phyloP scores from a whole-genome alignment of 257 asterid species.

The Sherardia arvensis region DNA sequence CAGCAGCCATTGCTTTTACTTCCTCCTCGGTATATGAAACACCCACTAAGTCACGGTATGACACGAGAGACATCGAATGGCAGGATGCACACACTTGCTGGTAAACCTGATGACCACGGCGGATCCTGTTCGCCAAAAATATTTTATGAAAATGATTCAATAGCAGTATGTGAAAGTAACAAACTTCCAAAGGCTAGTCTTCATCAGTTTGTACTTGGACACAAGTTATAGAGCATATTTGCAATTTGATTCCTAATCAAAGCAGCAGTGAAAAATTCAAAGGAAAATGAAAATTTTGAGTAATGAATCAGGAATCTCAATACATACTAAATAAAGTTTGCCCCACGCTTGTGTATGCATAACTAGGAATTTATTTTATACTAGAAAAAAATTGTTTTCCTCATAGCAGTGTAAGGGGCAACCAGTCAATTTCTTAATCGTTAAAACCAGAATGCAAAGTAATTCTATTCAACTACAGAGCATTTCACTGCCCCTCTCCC shows the following conservation, averaged over 20 bases:
- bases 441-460: background rate
- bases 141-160: conserved; percentile 4
- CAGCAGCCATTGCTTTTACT: conserved; percentile 91
- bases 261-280: background rate
- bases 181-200: background rate
- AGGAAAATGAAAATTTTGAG: background rate
- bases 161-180: background rate
- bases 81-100: conserved; percentile 81
- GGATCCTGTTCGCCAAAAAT: conserved; percentile 16
- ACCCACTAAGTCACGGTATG: conserved; percentile 75
- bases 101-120: conserved; percentile 47
- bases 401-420: no score
- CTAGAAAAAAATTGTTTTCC: no score
- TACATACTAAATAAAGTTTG: background rate
- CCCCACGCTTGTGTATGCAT: background rate
- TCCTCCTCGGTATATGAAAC: conserved; percentile 94
- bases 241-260: background rate
- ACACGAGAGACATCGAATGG: conserved; percentile 76
- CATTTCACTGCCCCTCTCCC: no score
- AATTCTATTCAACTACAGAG: no score
- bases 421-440: background rate
- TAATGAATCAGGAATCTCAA: background rate
- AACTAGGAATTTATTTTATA: no score
- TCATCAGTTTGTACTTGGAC: no score
- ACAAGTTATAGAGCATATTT: background rate